Percentiles rank a stretch among this genome's conserved stretches.
These are phyloP conservation scores for Microbotryum scabiosae DNA, from an alignment of 1,284 basidiomycete species.

Conservation along the genomic window DNA sequence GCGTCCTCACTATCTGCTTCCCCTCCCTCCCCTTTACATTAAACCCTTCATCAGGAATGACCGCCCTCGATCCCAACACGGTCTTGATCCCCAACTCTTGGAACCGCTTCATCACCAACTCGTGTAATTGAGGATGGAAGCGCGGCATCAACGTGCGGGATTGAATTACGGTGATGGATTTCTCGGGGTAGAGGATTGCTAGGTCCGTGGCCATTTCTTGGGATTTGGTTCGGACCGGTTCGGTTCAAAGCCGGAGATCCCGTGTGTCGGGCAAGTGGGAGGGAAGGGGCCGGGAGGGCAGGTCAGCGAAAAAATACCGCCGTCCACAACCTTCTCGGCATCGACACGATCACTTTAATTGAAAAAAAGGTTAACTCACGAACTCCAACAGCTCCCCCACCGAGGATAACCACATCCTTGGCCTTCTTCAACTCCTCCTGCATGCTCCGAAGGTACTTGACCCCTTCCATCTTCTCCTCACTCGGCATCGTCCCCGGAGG, in stretches of 20 bases:
- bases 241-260: not conserved
- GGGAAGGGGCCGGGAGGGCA: not conserved
- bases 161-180: slow-evolving; percentile 57
- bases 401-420: slow-evolving; percentile 42
- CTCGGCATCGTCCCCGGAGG: slow-evolving; percentile 36
- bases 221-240: not conserved
- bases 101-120: slow-evolving; percentile 38
- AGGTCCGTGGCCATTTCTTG: slow-evolving; percentile 58
- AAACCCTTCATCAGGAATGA: slow-evolving; percentile 37
- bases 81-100: slow-evolving; percentile 40
- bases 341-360: no score
- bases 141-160: slow-evolving; percentile 55
- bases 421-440: slow-evolving; percentile 37
- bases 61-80: slow-evolving; percentile 39
- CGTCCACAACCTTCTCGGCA: no score
- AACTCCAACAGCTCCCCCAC: slow-evolving; percentile 45
- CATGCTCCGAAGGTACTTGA: slow-evolving; percentile 37
- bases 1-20: slow-evolving; percentile 7
- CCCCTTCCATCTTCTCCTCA: slow-evolving; percentile 18
- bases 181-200: slow-evolving; percentile 51
- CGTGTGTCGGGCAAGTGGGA: not conserved
- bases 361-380: slow-evolving; percentile 13
- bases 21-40: slow-evolving; percentile 22
- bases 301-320: no score
- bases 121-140: slow-evolving; percentile 54